Base-by-base conservation (phyloP, 192 early-diverging fungal species). In the Dissophora globulifera region DNA sequence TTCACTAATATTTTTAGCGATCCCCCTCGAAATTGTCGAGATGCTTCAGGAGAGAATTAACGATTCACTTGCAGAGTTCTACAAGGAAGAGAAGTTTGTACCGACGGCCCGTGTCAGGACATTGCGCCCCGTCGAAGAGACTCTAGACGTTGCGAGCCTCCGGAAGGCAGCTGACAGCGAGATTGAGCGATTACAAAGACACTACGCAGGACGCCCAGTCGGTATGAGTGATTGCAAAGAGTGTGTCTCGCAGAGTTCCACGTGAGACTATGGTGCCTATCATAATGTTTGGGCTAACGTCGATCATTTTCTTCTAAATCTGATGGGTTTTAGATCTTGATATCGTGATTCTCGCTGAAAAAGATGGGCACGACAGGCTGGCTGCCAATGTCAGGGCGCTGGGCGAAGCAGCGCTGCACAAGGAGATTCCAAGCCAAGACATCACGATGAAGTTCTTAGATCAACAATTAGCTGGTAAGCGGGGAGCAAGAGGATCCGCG, bases 361-460 rank as follows among this genome's bases (percentile, higher is more conserved):
- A 31, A 9, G 63, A 76, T 27, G 71, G 71, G n/a, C 71, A 76
- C 15, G 71, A 66, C 25, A 35, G 71, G 23, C 22, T 76, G 41
- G 71, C 71, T 19, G 62, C 43, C 8, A 43, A 49, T 15, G 42
- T 55, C 16, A 52, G 57, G 40, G 50, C 35, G 0, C 38, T 76
- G 26, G 63, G 62, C 2, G 42, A 61, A 38, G 71, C 71, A 6
- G 71, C 71, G 2, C 35, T 59, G 13, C 56, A 47, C 3, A 55
- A 66, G 11, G 51, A 66, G 32, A 41, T 76, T 40, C 10, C 35
- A 9, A 76, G 71, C 35, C 25, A 76, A 20, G 62, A 76, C 31
- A 66, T 76, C 45, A 66, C 55, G 17, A 66, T 54, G 17, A 41
- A 50, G 19, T 66, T 61, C 23, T 20, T 76, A 63, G 63, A 76